phyloP scores from a whole-genome alignment of 23 red algal genomes.

The Gracilariopsis chorda region DNA sequence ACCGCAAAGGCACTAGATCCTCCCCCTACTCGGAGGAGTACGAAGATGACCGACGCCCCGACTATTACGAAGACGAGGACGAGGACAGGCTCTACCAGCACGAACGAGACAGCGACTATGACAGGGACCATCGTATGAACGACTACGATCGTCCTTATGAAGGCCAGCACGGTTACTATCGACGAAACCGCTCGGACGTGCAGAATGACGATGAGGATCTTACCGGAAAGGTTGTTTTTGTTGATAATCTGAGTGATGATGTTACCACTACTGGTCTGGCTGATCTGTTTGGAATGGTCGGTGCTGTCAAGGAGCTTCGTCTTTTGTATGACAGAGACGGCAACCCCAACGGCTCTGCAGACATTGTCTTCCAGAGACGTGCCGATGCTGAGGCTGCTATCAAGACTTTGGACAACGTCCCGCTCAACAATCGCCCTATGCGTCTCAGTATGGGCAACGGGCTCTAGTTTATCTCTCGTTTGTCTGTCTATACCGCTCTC shows the following conservation, averaged over 20 bases:
- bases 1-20: constrained; percentile 10
- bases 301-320: constrained; percentile 48
- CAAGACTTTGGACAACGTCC: constrained; percentile 44
- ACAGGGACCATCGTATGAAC: constrained; percentile 26
- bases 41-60: constrained; percentile 1
- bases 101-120: constrained; percentile 9
- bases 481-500: background rate
- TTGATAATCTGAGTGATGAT: constrained; percentile 62
- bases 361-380: constrained; percentile 52
- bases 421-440: constrained; percentile 57
- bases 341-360: constrained; percentile 37
- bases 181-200: background rate
- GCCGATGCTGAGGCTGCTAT: constrained; percentile 55
- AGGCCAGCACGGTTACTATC: background rate
- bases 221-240: constrained; percentile 45
- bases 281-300: constrained; percentile 59
- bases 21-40: constrained; percentile 35
- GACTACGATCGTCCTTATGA: background rate
- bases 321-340: constrained; percentile 50
- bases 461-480: background rate
- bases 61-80: constrained; percentile 30
- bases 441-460: constrained; percentile 50
- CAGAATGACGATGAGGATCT: constrained; percentile 32
- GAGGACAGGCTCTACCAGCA: constrained; percentile 32
- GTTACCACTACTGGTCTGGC: constrained; percentile 45